phyloP scores from a whole-genome alignment of 2,329 filamentous ascomycete genomes.

The Fusarium anthophilum region DNA sequence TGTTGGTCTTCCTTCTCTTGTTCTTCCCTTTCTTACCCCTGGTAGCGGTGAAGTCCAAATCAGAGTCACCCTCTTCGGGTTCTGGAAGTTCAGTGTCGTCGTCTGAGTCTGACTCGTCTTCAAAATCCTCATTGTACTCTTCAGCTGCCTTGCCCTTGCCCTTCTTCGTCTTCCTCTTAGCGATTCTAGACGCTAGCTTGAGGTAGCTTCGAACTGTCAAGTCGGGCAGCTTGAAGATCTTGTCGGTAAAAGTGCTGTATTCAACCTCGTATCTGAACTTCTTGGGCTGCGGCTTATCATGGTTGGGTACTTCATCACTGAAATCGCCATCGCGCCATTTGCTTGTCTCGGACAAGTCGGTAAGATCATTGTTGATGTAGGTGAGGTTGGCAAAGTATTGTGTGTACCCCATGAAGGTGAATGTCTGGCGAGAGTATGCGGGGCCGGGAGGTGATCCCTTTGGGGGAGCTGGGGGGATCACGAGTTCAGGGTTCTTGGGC shows the following conservation, averaged over 20 bases:
- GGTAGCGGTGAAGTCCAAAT: slow-evolving; percentile 11
- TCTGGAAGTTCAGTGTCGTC: slow-evolving; percentile 19
- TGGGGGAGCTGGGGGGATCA: slow-evolving; percentile 76
- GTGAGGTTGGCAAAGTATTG: slow-evolving; percentile 98
- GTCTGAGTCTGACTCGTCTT: slow-evolving; percentile 43
- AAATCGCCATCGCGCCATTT: slow-evolving; percentile 74
- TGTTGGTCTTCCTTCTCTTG: slow-evolving; percentile 64
- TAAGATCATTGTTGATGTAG: slow-evolving; percentile 78
- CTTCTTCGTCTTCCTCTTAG: slow-evolving; percentile 47
- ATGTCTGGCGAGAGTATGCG: slow-evolving; percentile 85
- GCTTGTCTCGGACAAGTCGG: slow-evolving; percentile 46
- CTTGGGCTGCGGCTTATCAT: slow-evolving; percentile 65
- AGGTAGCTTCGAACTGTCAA: slow-evolving; percentile 86
- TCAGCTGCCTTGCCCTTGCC: slow-evolving; percentile 36
- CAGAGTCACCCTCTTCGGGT: slow-evolving; percentile 35
- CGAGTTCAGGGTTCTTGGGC: slow-evolving; percentile 67
- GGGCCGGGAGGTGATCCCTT: slow-evolving; percentile 81
- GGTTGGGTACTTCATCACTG: slow-evolving; percentile 62
- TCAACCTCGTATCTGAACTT: slow-evolving; percentile 82
- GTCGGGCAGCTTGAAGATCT: slow-evolving; percentile 78
- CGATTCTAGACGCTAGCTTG: slow-evolving; percentile 82
- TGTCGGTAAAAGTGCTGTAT: slow-evolving; percentile 84
- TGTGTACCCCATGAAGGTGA: slow-evolving; percentile 82
- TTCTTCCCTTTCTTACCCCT: slow-evolving; percentile 51
- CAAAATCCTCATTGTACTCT: slow-evolving; percentile 32